Evolutionary conservation across 768 basidiomycete species (phyloP).

Genomic region (Cystoderma amianthinum): DNA sequence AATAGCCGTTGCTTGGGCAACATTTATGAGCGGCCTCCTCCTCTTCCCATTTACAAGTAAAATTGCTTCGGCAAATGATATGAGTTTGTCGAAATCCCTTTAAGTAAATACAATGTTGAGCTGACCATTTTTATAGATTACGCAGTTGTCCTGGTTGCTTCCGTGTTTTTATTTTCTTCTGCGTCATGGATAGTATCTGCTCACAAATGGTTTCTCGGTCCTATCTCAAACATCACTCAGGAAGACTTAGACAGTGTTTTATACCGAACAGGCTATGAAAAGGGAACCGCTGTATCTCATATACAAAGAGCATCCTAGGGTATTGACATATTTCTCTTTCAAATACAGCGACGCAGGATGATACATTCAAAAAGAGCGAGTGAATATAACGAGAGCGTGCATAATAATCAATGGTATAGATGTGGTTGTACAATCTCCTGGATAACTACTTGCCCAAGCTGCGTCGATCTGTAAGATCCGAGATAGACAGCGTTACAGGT

Average conservation of each 20-base stretch:
- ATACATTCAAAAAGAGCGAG: no score
- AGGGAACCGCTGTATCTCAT: neutral
- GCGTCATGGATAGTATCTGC: constrained; percentile 25
- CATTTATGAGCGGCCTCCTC: constrained; percentile 23
- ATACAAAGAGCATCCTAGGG: no score
- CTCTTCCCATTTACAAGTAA: constrained; percentile 21
- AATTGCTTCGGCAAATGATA: constrained; percentile 13
- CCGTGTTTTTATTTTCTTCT: constrained; percentile 20
- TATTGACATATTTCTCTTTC: no score
- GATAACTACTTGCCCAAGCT: no score
- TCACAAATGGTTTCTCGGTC: constrained; percentile 24
- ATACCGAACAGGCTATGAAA: neutral
- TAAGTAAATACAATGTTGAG: neutral
- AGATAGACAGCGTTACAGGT: no score
- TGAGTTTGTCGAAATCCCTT: constrained; percentile 19
- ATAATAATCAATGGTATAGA: no score
- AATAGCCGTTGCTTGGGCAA: constrained; percentile 20
- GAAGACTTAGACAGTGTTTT: no score
- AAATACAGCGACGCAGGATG: no score
- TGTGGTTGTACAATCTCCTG: no score
- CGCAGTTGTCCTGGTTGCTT: constrained; percentile 20
- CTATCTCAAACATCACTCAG: constrained; percentile 20
- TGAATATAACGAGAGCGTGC: no score
- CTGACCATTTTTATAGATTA: constrained; percentile 11
- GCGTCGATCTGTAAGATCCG: no score